Conservation (phyloP, 768 basidiomycete genomes). For the Tulasnella sp. region DNA sequence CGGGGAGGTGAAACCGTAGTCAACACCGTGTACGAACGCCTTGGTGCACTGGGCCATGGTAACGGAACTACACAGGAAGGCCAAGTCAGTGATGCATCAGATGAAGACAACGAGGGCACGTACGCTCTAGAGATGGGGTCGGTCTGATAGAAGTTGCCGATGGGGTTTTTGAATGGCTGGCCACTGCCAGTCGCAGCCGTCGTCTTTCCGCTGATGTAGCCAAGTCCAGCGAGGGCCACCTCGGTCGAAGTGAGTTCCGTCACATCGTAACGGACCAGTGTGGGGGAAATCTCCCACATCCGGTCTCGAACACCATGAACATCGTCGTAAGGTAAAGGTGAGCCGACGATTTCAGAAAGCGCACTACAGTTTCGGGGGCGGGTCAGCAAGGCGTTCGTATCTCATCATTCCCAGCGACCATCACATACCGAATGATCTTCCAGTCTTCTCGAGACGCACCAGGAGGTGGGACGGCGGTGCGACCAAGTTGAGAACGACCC, state of each 20-base stretch:
- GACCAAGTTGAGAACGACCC: constrained; percentile 80
- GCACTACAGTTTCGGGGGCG: constrained; percentile 39
- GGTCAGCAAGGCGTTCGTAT: background rate
- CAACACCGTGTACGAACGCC: constrained; percentile 69
- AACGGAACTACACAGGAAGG: constrained; percentile 46
- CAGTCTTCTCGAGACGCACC: constrained; percentile 93
- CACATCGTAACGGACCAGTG: constrained; percentile 73
- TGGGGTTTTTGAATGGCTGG: constrained; percentile 60
- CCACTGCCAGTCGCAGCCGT: constrained; percentile 45
- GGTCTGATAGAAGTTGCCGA: constrained; percentile 91
- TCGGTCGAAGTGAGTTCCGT: constrained; percentile 67
- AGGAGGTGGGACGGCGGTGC: constrained; percentile 89
- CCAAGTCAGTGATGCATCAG: constrained; percentile 4
- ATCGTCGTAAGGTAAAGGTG: constrained; percentile 81
- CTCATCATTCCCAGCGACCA: background rate
- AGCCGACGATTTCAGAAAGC: constrained; percentile 74
- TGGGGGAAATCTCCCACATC: constrained; percentile 93
- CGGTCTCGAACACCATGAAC: constrained; percentile 73
- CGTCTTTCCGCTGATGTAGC: constrained; percentile 41
- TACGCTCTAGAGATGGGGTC: constrained; percentile 90
- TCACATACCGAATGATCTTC: constrained; percentile 79
- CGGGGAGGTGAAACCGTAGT: constrained; percentile 41
- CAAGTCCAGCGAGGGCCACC: constrained; percentile 59
- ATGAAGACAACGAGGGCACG: constrained; percentile 28
- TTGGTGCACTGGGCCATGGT: constrained; percentile 94